Evolutionary conservation across 805 yeast genomes (phyloP), one percentile per base, ranked within the genome.

Genomic region (Nakazawaea sp.): DNA sequence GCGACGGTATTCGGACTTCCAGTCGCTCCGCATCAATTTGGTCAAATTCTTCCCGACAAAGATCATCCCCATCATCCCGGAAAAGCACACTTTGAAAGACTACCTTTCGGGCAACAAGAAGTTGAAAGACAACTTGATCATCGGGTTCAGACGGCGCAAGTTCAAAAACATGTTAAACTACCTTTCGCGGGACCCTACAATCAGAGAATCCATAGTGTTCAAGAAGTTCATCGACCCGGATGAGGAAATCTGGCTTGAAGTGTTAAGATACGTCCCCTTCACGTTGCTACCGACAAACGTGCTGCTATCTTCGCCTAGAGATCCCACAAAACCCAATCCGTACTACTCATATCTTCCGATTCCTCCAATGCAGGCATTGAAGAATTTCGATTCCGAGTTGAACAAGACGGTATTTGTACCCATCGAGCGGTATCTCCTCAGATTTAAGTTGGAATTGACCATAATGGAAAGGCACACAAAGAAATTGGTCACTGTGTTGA

Each of bases 11-110:
- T 81, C 95, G 7, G 99, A 92, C 56, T 92, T 92, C 52, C 94
- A 80, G 48, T 78, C 89, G 27, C 66, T 92, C 26, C 68, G 96
- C 40, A 78, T 75, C 20, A 72, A 79, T 4, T 62, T 92, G 24
- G 62, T 76, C 2, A 75, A 78, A 45, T 65, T 89, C 37, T 81
- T 82, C 49, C 98, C 97, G 4, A 77, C 94, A 4, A 59, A 84
- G n/a, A 73, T 92, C 9, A 76, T 92, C 8, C 97, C 99, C 3
- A 96, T 97, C 1, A 86, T 92, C n/a, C 98, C 98, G 0, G 83
- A 81, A 53, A 84, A 83, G 51, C 92, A 83, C 44, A 67, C 78
- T 2, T 45, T 75, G 12, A 58, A 72, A 30, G 57, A 65, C 18
- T 66, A 61, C 40, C 46, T 67, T 33, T 48, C 61, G 35, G 59